Conservation (phyloP, 2,329 filamentous ascomycete species). For the Calcarisporium arbuscula region DNA sequence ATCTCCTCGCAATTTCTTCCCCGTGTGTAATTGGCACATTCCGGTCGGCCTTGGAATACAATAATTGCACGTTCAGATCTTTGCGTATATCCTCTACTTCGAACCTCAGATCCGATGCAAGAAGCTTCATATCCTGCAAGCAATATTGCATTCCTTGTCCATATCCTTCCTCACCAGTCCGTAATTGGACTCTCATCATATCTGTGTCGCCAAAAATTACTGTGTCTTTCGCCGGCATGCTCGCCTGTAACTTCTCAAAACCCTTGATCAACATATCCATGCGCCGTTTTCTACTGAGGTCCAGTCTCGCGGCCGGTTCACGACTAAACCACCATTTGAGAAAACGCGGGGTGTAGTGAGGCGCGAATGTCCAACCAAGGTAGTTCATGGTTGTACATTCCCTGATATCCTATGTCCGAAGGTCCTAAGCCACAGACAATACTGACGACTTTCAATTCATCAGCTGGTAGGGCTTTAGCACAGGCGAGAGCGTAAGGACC, state of each 20-base stretch:
- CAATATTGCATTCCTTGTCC: not conserved
- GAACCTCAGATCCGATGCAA: not conserved
- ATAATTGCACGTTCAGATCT: not conserved
- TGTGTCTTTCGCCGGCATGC: not conserved
- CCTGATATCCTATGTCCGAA: constrained; percentile 12
- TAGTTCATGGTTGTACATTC: constrained; percentile 7
- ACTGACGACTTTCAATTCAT: constrained; percentile 10
- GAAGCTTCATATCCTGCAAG: not conserved
- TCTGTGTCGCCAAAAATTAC: not conserved
- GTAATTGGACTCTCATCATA: not conserved
- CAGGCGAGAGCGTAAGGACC: constrained; percentile 17
- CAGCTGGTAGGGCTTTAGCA: constrained; percentile 6
- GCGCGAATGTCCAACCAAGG: not conserved
- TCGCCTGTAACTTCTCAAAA: not conserved
- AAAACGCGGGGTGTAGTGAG: not conserved
- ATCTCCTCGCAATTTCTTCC: too few relatives aligned
- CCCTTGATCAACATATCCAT: not conserved
- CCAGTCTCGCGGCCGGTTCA: not conserved
- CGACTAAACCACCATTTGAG: not conserved
- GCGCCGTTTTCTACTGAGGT: not conserved
- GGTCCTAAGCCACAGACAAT: constrained; percentile 16
- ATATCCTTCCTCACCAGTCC: not conserved
- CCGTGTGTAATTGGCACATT: too few relatives aligned
- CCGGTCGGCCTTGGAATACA: too few relatives aligned
- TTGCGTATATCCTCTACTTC: not conserved